phyloP scores from a whole-genome alignment of 768 basidiomycete species.

The Russula dissimulans region DNA sequence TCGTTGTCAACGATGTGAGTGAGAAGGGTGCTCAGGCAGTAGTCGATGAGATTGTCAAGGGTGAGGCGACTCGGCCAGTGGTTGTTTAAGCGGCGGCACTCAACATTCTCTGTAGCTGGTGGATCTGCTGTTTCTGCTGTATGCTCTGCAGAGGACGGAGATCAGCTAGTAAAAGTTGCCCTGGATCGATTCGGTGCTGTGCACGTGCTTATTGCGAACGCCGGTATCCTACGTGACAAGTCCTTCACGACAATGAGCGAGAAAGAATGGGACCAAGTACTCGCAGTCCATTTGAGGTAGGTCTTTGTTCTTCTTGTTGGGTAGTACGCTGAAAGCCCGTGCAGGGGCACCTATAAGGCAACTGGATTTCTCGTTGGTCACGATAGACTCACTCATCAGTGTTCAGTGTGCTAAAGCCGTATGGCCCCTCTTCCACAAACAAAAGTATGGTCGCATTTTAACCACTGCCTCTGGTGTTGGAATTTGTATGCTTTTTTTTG shows the following conservation, averaged over 20 bases:
- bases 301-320: neutral
- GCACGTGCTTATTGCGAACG: constrained; percentile 86
- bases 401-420: constrained; percentile 83
- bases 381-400: neutral
- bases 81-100: neutral
- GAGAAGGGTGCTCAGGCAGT: constrained; percentile 77
- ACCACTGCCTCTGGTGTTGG: constrained; percentile 92
- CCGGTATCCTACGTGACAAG: constrained; percentile 90
- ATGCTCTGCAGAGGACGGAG: constrained; percentile 87
- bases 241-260: constrained; percentile 84
- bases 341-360: constrained; percentile 81
- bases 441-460: constrained; percentile 92
- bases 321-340: neutral
- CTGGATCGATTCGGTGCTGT: constrained; percentile 81
- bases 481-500: constrained; percentile 54
- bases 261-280: constrained; percentile 89
- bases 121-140: constrained; percentile 80
- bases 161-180: constrained; percentile 78
- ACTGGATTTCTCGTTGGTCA: neutral
- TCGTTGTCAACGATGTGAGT: constrained; percentile 92
- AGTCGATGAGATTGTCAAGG: constrained; percentile 76
- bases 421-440: constrained; percentile 95
- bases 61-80: constrained; percentile 31
- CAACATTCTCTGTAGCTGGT: constrained; percentile 44
- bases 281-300: constrained; percentile 73